Base-by-base conservation (phyloP, 352 stramenopile genomes). In the Halophytophthora batemanensis region DNA sequence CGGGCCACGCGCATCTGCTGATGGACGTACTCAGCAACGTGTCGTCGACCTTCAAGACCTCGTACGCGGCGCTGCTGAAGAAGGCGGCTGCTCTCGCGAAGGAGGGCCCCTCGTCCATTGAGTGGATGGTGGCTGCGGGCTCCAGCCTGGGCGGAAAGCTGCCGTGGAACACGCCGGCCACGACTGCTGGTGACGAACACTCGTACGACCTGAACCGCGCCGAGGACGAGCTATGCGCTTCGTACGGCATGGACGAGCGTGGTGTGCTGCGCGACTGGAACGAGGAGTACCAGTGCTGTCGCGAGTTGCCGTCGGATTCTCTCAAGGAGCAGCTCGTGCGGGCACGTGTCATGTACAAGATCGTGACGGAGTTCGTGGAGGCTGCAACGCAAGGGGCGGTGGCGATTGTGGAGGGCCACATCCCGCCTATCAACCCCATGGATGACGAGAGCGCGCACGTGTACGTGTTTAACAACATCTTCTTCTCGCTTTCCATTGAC, bases 381-480 rank as follows among this genome's bases (percentile, higher is more conserved):
- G 92, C 93, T 36, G 86, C 93, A 29, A 92, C 81, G 19, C 67
- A 86, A 23, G 86, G 85, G 18, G 85, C 87, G 1, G 86, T 97
- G 11, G 94, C 96, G 39, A 98, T 99, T 56, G 85, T 93, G 28
- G 87, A 98, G 42, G 96, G 96, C 51, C 86, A 97, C 55, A 95
- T 99, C 56, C 75, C 77, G 38, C 85, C 96, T 35, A 98, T 99
- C 72, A 98, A 99, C 68, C 93, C 94, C 12, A 98, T 98, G 74
- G 96, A 99, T 63, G 77, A 89, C 19, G 68, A 74, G 15, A 92
- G 81, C 29, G 85, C 93, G 21, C 93, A 98, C 61, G 94, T 98
- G 28, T 99, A 97, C 64, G 83, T 99, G 42, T 97, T 98, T 73
- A 98, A 99, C 74, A 98, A 97, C 64, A 98, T 98, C 53, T 99